Evolutionary conservation across 1,284 basidiomycete species (phyloP).

Genomic region (Cutaneotrichosporon dermatis): DNA sequence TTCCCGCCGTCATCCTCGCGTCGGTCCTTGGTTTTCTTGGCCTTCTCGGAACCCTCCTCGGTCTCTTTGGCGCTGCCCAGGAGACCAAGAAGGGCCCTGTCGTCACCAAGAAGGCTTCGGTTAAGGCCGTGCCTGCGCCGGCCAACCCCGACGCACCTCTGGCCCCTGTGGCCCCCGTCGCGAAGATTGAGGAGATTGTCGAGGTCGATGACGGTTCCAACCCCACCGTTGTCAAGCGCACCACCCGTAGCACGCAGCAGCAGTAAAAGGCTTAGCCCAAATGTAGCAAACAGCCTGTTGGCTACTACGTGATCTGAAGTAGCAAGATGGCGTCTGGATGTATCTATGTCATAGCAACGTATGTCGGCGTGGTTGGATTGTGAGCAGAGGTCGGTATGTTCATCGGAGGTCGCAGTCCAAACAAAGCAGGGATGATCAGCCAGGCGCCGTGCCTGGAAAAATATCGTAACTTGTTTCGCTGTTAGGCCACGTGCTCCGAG

Average conservation of each 20-base stretch:
- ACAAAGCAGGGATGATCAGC: too few relatives aligned
- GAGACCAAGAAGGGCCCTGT: slow-evolving; percentile 20
- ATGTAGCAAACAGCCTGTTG: background rate
- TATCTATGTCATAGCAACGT: background rate
- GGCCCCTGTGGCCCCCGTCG: slow-evolving; percentile 23
- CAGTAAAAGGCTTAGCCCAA: slow-evolving; percentile 4
- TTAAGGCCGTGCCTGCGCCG: slow-evolving; percentile 39
- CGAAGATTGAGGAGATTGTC: slow-evolving; percentile 22
- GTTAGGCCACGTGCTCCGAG: too few relatives aligned
- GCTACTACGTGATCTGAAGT: background rate
- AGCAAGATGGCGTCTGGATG: background rate
- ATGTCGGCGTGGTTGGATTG: too few relatives aligned
- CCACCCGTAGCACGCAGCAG: slow-evolving; percentile 27
- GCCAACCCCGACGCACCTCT: slow-evolving; percentile 11
- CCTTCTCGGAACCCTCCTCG: slow-evolving; percentile 72
- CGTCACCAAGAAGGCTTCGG: slow-evolving; percentile 42
- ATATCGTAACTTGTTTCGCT: too few relatives aligned
- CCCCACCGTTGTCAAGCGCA: slow-evolving; percentile 33
- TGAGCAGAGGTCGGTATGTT: background rate
- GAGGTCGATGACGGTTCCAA: slow-evolving; percentile 21
- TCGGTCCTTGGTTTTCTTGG: slow-evolving; percentile 72
- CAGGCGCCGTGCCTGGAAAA: too few relatives aligned
- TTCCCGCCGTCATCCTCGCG: slow-evolving; percentile 68
- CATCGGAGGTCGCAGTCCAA: too few relatives aligned
- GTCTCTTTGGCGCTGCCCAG: slow-evolving; percentile 60